Percentiles rank a stretch among this genome's conserved stretches.
phyloP scores from a whole-genome alignment of 225 moss, liverwort and hornwort species.

The Physcomitrium patens region DNA sequence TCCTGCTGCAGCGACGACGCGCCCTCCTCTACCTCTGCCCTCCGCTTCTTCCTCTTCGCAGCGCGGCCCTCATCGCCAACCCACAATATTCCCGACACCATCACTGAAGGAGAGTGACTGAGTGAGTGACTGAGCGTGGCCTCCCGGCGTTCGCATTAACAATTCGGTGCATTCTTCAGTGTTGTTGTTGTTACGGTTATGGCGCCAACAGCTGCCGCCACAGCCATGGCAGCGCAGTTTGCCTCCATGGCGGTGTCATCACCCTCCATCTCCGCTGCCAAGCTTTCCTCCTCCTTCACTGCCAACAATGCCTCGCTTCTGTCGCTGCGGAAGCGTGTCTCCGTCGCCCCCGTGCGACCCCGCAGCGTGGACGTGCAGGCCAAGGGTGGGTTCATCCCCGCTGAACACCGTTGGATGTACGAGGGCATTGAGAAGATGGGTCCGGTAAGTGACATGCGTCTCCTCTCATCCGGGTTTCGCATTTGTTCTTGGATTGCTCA shows the following conservation, averaged over 20 bases:
- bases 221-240: constrained; percentile 38
- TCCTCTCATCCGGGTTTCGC: not conserved
- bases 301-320: constrained; percentile 24
- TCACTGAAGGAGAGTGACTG: too few species aligned
- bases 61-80: too few species aligned
- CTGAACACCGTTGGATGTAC: constrained; percentile 81
- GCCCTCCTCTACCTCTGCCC: too few species aligned
- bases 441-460: constrained; percentile 45
- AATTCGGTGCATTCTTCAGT: too few species aligned
- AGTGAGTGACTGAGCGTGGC: too few species aligned
- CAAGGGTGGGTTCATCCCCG: constrained; percentile 70
- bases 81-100: too few species aligned
- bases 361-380: constrained; percentile 45
- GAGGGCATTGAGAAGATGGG: constrained; percentile 85
- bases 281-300: constrained; percentile 51
- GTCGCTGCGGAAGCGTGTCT: constrained; percentile 45
- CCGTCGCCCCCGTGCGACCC: constrained; percentile 33
- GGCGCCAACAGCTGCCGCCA: constrained; percentile 36
- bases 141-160: too few species aligned
- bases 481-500: not conserved
- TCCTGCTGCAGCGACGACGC: too few species aligned
- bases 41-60: too few species aligned
- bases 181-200: constrained; percentile 11
- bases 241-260: constrained; percentile 33
- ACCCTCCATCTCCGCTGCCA: constrained; percentile 25